Evolutionary conservation across 257 asterid genomes (phyloP).

Genomic region (Salvia miltiorrhiza): DNA sequence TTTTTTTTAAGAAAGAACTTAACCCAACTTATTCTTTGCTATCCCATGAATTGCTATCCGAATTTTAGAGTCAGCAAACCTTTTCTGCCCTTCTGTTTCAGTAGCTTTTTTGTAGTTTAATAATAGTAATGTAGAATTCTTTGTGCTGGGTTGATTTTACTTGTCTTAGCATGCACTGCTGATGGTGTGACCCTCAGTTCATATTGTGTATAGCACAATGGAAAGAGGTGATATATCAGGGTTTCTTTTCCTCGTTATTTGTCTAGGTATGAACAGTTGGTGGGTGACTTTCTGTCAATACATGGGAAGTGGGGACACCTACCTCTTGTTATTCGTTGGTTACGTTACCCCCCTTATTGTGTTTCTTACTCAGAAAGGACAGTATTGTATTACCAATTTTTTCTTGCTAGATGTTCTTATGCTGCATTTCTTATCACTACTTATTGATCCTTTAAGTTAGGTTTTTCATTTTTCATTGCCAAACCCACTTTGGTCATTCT

Average conservation of each 20-base stretch:
- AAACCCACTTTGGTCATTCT: not conserved
- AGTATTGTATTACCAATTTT: not conserved
- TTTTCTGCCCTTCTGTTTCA: not conserved
- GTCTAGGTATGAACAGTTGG: not conserved
- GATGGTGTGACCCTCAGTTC: not conserved
- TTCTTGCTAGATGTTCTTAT: not conserved
- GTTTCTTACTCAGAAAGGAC: too few relatives aligned
- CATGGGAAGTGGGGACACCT: not conserved
- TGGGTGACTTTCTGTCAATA: not conserved
- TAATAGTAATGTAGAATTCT: not conserved
- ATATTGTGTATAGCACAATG: too few relatives aligned
- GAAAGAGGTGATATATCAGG: not conserved
- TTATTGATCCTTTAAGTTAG: too few relatives aligned
- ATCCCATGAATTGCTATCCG: not conserved
- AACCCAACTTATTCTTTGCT: too few relatives aligned
- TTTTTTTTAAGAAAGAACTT: too few relatives aligned
- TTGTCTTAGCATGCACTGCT: not conserved
- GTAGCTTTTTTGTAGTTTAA: not conserved
- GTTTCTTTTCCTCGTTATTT: not conserved
- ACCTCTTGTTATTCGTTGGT: not conserved
- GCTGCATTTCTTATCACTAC: not conserved
- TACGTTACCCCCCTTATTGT: not conserved
- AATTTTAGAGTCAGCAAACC: not conserved
- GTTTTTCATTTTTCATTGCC: not conserved
- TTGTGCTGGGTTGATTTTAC: not conserved